phyloP scores from a whole-genome alignment of 768 basidiomycete species.

The Mycena crocata region DNA sequence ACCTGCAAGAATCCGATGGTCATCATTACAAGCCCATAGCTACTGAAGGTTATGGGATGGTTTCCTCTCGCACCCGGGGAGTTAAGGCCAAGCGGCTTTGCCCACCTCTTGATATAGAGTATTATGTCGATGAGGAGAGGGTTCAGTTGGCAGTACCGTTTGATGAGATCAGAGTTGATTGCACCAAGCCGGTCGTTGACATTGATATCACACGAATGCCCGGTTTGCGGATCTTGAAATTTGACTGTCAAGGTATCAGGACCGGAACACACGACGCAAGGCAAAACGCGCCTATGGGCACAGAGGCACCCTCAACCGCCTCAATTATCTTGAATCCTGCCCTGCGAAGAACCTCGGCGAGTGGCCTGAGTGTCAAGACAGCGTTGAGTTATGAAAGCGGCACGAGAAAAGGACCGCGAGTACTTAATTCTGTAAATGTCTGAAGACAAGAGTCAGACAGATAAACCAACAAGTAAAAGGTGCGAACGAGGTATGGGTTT shows the following conservation, averaged over 20 bases:
- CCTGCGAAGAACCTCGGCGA: slow-evolving; percentile 43
- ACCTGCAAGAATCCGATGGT: slow-evolving; percentile 71
- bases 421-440: slow-evolving; percentile 45
- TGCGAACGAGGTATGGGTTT: slow-evolving; percentile 22
- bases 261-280: not conserved
- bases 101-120: slow-evolving; percentile 68
- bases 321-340: slow-evolving; percentile 49
- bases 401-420: not conserved
- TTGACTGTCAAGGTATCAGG: slow-evolving; percentile 54
- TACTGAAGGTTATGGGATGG: slow-evolving; percentile 60
- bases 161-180: slow-evolving; percentile 62
- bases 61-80: slow-evolving; percentile 44
- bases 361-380: slow-evolving; percentile 36
- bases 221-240: slow-evolving; percentile 56
- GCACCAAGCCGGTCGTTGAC: slow-evolving; percentile 72
- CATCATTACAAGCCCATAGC: slow-evolving; percentile 73
- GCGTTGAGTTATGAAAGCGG: not conserved
- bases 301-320: slow-evolving; percentile 48
- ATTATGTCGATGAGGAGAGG: slow-evolving; percentile 60
- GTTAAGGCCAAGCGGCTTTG: slow-evolving; percentile 64
- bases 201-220: slow-evolving; percentile 65
- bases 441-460: slow-evolving; percentile 32
- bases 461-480: not conserved
- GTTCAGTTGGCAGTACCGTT: slow-evolving; percentile 59
- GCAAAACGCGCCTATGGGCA: slow-evolving; percentile 55